Evolutionary conservation across 2,329 filamentous ascomycete species (phyloP), one percentile per base, ranked within the genome.

Genomic region (Ploettnerulaceae sp.): DNA sequence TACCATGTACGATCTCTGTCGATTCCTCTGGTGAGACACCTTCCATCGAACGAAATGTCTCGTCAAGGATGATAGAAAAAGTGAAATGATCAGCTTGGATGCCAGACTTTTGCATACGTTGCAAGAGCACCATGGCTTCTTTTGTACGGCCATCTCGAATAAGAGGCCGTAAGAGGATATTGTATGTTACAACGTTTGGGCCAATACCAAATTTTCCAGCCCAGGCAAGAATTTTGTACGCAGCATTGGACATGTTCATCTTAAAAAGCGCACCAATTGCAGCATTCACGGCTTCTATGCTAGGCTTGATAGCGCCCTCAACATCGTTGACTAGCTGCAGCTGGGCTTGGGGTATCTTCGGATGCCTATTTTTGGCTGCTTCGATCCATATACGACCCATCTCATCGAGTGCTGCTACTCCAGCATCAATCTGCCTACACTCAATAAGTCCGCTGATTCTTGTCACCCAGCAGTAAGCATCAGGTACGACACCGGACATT

Each of bases 1-100:
- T 68, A 4, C 63, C 60, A n/a, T 71, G 57, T 5, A 88, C 71
- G 14, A 72, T 68, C 2, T 65, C 60, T 15, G 63, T 59, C 61
- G 84, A 81, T 44, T 80, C 71, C 8, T 70, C 64, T 0, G 70
- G 64, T 2, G 68, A 62, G 37, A 71, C 59, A 21, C 55, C 40
- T 28, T 66, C 59, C 32, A 78, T 65, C 31, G 64, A 56, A 52
- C 67, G 60, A 57, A 78, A 67, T 50, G 77, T 64, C 58, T 75
- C 76, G 32, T 84, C 79, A 6, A 93, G 70, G 47, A 93, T 72
- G 51, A 88, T 79, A 17, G 81, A 86, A 64, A 86, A 87, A 0
- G 88, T 93, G 5, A 75, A 75, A n/a, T 73, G 70, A 61, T 89
- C 79, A 1, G 82, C 75, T 22, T 71, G 55, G 21, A 88, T 64